Percentiles rank a stretch among this genome's conserved stretches.
phyloP scores from a whole-genome alignment of 2,329 filamentous ascomycete species.

The Chrysoporthe cubensis region DNA sequence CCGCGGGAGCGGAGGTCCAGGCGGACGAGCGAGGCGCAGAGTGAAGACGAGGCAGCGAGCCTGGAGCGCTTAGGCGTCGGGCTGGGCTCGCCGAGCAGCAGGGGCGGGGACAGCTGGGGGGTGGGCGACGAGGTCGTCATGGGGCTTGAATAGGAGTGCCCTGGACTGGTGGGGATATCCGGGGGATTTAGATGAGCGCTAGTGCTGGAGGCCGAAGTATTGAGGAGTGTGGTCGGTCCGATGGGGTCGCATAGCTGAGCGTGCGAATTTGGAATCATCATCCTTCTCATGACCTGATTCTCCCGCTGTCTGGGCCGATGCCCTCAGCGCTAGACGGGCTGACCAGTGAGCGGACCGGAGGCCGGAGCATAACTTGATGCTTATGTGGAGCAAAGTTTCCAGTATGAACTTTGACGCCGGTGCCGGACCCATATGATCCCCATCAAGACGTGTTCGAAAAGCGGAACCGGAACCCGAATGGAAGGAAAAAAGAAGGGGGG shows the following conservation, averaged over 20 bases:
- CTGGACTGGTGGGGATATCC: background rate
- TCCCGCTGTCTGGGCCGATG: background rate
- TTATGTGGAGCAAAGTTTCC: background rate
- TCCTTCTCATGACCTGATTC: background rate
- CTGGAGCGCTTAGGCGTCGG: constrained; percentile 47
- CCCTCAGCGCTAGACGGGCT: background rate
- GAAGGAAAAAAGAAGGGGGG: no score
- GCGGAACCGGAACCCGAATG: no score
- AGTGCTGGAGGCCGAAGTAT: background rate
- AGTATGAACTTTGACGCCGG: no score
- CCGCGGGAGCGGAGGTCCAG: constrained; percentile 36
- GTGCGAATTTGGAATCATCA: background rate
- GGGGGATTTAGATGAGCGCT: background rate
- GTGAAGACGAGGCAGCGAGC: constrained; percentile 46
- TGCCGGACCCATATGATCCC: background rate
- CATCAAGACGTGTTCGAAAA: no score
- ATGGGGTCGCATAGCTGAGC: background rate
- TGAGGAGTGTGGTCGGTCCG: background rate
- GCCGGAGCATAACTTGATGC: background rate
- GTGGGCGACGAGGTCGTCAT: constrained; percentile 84
- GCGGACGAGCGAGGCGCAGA: constrained; percentile 47
- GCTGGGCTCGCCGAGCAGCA: background rate
- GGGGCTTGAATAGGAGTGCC: constrained; percentile 67
- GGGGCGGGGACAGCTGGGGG: constrained; percentile 64
- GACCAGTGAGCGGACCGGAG: background rate